These are phyloP conservation scores for Lactifluus rugatus DNA, from an alignment of 768 basidiomycete genomes.

Conservation along the genomic window DNA sequence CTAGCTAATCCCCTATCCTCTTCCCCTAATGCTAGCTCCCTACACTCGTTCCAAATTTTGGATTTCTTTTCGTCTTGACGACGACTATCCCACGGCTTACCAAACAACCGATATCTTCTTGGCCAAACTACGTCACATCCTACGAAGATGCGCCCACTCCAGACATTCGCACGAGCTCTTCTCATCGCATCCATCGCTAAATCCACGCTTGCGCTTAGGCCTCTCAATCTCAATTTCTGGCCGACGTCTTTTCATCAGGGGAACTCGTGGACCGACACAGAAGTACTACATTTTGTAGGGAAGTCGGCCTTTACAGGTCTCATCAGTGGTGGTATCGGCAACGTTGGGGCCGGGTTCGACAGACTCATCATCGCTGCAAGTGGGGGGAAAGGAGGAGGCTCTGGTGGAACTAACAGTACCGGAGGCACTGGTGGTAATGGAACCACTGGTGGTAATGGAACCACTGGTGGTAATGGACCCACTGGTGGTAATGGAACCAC, in stretches of 20 bases:
- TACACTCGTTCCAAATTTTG: neutral
- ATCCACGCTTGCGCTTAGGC: neutral
- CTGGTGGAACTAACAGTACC: no score
- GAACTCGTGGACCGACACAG: no score
- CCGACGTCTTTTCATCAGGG: no score
- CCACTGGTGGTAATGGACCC: no score
- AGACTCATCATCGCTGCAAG: neutral
- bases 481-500: no score
- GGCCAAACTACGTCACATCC: neutral
- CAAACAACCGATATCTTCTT: neutral
- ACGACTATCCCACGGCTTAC: neutral
- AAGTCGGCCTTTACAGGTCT: neutral
- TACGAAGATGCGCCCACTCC: neutral
- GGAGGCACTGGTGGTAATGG: no score
- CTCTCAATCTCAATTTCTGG: no score
- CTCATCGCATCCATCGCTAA: neutral
- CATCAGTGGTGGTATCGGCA: neutral
- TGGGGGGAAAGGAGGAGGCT: no score
- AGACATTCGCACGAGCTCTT: neutral
- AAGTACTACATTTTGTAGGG: no score
- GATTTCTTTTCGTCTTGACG: neutral
- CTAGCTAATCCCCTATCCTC: neutral
- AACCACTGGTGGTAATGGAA: no score
- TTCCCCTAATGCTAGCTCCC: neutral
- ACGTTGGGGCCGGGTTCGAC: neutral